These are phyloP conservation scores for Avicennia marina DNA, from an alignment of 257 asterid species.

Conservation along the genomic window DNA sequence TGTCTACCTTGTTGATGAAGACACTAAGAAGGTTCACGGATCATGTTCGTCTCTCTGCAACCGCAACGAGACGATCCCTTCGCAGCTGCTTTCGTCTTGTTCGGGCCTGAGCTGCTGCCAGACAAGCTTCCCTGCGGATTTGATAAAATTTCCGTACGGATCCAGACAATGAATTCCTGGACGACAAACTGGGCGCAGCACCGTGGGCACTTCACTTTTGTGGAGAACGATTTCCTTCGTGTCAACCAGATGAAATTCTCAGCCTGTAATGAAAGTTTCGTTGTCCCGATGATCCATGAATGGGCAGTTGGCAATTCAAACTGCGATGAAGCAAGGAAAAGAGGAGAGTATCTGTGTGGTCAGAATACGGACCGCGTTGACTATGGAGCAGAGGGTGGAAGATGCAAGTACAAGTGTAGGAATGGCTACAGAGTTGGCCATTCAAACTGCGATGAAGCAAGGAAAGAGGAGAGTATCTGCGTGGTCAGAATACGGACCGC, in stretches of 20 bases:
- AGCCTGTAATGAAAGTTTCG: not conserved
- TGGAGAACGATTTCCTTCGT: not conserved
- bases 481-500: constrained; percentile 19
- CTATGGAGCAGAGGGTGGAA: not conserved
- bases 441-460: constrained; percentile 12
- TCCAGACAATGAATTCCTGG: constrained; percentile 14
- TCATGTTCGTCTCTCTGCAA: constrained; percentile 6
- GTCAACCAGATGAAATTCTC: not conserved
- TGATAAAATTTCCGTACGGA: not conserved
- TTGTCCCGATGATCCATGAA: not conserved
- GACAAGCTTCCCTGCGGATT: not conserved
- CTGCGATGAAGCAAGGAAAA: constrained; percentile 12
- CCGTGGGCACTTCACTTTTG: constrained; percentile 14
- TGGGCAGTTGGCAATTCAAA: constrained; percentile 25
- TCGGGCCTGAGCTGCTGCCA: constrained; percentile 28
- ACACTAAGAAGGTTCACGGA: not conserved
- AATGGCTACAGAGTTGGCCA: too few relatives aligned
- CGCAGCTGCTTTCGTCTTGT: constrained; percentile 11
- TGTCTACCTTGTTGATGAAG: constrained; percentile 14
- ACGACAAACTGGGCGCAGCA: constrained; percentile 11
- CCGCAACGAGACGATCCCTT: not conserved
- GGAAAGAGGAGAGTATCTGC: not conserved
- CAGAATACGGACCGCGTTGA: constrained; percentile 20
- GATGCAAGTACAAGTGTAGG: constrained; percentile 24
- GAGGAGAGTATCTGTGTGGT: not conserved